Evolutionary conservation across 1,284 basidiomycete genomes (phyloP).

Genomic region (Microbotryum saponariae): DNA sequence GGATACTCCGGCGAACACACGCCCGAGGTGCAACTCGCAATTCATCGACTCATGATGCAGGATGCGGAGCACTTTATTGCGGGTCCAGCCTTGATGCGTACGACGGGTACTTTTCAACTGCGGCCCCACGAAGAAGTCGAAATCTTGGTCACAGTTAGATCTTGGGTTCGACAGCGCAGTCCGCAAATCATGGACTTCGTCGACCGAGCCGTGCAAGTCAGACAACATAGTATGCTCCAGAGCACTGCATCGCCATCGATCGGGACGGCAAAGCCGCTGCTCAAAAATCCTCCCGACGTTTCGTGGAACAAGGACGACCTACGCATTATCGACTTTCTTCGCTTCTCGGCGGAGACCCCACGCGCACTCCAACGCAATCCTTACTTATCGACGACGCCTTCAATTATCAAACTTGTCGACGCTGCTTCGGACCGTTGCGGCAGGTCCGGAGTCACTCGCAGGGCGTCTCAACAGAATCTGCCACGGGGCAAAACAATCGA

Average conservation of each 20-base stretch:
- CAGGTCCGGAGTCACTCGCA: constrained; percentile 32
- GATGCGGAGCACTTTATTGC: constrained; percentile 58
- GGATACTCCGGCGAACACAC: too few species aligned
- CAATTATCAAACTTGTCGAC: constrained; percentile 53
- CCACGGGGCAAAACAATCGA: constrained; percentile 39
- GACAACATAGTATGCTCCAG: constrained; percentile 2
- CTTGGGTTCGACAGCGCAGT: constrained; percentile 47
- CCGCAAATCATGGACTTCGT: constrained; percentile 53
- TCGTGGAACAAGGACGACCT: constrained; percentile 54
- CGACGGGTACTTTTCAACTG: constrained; percentile 57
- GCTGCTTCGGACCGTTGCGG: constrained; percentile 8
- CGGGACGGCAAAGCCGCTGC: constrained; percentile 32
- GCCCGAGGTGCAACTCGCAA: constrained; percentile 46
- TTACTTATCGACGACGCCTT: constrained; percentile 51
- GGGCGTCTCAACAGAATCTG: constrained; percentile 35
- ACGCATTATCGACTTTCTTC: constrained; percentile 59
- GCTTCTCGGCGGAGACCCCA: constrained; percentile 53
- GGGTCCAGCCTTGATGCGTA: constrained; percentile 52
- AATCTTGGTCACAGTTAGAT: constrained; percentile 51
- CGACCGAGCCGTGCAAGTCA: constrained; percentile 49
- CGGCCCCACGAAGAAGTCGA: constrained; percentile 58
- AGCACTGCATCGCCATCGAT: constrained; percentile 34
- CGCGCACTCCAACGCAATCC: constrained; percentile 60
- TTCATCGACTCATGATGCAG: constrained; percentile 67
- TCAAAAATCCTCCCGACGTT: constrained; percentile 30